Percentiles rank a stretch among this genome's conserved stretches.
These are phyloP conservation scores for Coelastrella sp. DNA, from an alignment of 139 green algal genomes.

Conservation along the genomic window DNA sequence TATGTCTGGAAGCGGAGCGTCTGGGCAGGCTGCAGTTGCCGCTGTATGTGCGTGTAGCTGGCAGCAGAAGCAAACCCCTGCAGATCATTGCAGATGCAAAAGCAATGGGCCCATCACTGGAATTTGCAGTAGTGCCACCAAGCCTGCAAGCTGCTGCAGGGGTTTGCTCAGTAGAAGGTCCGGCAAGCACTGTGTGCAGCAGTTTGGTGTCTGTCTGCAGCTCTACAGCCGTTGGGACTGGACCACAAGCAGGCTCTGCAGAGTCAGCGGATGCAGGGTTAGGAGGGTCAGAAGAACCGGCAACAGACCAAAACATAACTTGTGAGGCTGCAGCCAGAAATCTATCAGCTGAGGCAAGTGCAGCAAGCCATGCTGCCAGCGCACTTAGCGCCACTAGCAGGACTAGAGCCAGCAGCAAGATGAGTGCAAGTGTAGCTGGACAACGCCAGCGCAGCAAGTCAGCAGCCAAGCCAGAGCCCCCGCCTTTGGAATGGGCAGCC, in stretches of 20 bases:
- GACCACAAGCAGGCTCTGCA: too few relatives aligned
- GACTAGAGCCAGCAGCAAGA: not conserved
- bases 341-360: constrained; percentile 2
- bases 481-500: not conserved
- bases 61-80: constrained; percentile 67
- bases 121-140: constrained; percentile 56
- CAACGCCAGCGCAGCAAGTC: not conserved
- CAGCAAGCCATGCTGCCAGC: not conserved
- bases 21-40: constrained; percentile 82
- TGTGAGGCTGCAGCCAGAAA: not conserved
- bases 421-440: too few relatives aligned
- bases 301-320: not conserved
- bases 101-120: constrained; percentile 73
- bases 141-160: not conserved
- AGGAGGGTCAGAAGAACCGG: not conserved
- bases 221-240: not conserved
- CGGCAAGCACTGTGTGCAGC: not conserved
- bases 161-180: too few relatives aligned
- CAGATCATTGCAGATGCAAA: constrained; percentile 72
- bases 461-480: not conserved
- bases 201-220: not conserved
- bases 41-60: constrained; percentile 64
- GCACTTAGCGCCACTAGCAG: not conserved
- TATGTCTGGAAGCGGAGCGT: constrained; percentile 70
- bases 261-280: too few relatives aligned